A percentile compares a stretch with the other conserved stretches of the same genome.
Evolutionary conservation across 2,329 filamentous ascomycete genomes (phyloP).

Genomic region (Fusarium beomiforme): DNA sequence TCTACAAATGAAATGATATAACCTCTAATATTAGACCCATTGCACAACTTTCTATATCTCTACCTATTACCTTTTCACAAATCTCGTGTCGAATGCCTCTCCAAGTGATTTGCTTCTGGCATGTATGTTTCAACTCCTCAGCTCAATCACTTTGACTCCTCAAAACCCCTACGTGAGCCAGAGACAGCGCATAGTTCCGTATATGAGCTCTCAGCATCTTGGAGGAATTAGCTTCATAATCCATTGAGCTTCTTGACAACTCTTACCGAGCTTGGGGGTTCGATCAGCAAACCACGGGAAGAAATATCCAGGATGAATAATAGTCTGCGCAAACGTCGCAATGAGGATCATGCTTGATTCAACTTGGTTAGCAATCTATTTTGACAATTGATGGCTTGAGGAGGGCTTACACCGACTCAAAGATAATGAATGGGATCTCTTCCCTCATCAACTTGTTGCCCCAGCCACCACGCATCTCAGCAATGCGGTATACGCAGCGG

Average conservation of each 20-base stretch:
- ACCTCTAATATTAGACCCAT: too few species aligned
- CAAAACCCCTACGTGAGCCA: not conserved
- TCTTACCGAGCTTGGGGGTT: not conserved
- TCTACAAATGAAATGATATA: too few species aligned
- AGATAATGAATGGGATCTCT: not conserved
- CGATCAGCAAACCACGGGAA: not conserved
- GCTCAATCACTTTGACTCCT: not conserved
- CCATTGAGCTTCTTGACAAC: fast-evolving
- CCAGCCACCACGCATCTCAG: constrained; percentile 12
- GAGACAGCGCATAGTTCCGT: not conserved
- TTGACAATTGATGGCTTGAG: fast-evolving
- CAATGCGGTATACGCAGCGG: constrained; percentile 16
- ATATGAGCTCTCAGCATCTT: not conserved
- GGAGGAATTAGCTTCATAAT: fast-evolving
- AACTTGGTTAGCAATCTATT: fast-evolving
- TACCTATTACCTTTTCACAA: fast-evolving
- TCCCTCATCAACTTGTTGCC: not conserved
- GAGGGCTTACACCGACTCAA: not conserved
- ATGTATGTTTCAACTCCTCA: fast-evolving
- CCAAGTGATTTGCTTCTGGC: too few species aligned
- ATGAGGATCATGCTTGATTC: not conserved
- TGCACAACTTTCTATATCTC: fast-evolving
- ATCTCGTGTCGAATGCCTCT: fast-evolving
- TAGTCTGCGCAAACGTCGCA: not conserved
- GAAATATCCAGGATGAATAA: not conserved